A percentile compares a stretch with the other conserved stretches of the same genome.
These are phyloP conservation scores for Elaeis guineensis DNA, from an alignment of 176 grass and related monocot genomes.

Conservation along the genomic window DNA sequence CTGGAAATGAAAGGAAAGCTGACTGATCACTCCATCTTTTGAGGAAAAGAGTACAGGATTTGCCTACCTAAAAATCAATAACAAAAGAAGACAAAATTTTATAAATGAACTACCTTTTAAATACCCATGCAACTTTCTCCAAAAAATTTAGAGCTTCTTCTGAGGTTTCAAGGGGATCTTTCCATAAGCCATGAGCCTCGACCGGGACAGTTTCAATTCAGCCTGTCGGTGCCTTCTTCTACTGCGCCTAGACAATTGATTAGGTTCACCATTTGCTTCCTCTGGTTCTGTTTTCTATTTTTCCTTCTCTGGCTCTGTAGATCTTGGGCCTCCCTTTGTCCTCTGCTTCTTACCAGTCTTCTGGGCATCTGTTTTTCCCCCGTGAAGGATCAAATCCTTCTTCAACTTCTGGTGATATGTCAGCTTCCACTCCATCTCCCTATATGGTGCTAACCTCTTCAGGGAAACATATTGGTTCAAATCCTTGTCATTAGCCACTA, in stretches of 20 bases:
- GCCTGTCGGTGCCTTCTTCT: slow-evolving; percentile 41
- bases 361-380: slow-evolving; percentile 23
- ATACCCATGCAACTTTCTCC: background rate
- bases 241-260: slow-evolving; percentile 43
- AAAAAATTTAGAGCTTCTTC: slow-evolving; percentile 40
- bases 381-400: too few species aligned
- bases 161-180: slow-evolving; percentile 33
- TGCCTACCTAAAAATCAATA: too few species aligned
- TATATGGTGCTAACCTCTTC: slow-evolving; percentile 86
- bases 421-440: slow-evolving; percentile 71
- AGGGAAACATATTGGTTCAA: slow-evolving; percentile 91
- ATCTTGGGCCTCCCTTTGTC: slow-evolving; percentile 23
- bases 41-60: too few species aligned
- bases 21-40: too few species aligned
- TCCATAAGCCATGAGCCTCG: slow-evolving; percentile 50
- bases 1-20: too few species aligned
- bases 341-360: slow-evolving; percentile 42
- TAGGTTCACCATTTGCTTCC: slow-evolving; percentile 28
- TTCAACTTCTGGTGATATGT: too few species aligned
- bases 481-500: slow-evolving; percentile 54
- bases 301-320: slow-evolving; percentile 29
- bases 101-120: slow-evolving; percentile 3
- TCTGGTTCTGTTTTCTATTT: slow-evolving; percentile 24
- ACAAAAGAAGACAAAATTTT: background rate
- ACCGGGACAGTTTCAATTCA: slow-evolving; percentile 42